Conservation (phyloP, 495 filamentous ascomycete genomes). For the Cairneyella variabilis region DNA sequence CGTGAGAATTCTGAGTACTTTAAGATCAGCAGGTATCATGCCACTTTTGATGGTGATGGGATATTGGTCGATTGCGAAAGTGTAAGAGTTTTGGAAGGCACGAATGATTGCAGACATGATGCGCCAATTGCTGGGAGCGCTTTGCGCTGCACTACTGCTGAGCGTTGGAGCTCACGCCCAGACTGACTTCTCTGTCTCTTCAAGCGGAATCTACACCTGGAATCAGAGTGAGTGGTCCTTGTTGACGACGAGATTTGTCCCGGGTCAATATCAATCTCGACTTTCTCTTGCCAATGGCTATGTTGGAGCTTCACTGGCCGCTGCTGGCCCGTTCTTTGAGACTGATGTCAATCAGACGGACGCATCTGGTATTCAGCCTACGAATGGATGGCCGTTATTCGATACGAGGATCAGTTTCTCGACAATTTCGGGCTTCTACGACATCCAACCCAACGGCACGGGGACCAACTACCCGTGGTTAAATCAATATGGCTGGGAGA, state of each 20-base stretch:
- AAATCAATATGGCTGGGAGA: constrained; percentile 66
- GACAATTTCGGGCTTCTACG: constrained; percentile 71
- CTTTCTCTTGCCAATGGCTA: constrained; percentile 60
- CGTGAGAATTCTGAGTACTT: too few species aligned
- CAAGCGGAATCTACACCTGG: constrained; percentile 40
- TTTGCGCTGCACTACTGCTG: constrained; percentile 1
- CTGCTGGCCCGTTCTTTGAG: constrained; percentile 68
- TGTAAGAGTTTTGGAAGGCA: too few species aligned
- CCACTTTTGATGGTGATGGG: too few species aligned
- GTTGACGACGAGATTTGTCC: constrained; percentile 48
- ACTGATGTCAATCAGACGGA: constrained; percentile 40
- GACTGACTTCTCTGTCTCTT: constrained; percentile 23
- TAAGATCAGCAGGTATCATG: too few species aligned
- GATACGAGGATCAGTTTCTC: constrained; percentile 65
- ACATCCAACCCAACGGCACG: constrained; percentile 58
- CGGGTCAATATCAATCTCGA: constrained; percentile 60
- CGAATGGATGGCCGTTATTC: constrained; percentile 75
- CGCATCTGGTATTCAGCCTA: constrained; percentile 37
- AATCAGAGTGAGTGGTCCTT: constrained; percentile 61
- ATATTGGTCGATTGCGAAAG: too few species aligned
- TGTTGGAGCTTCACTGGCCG: constrained; percentile 50
- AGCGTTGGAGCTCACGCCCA: constrained; percentile 8
- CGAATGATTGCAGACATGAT: too few species aligned
- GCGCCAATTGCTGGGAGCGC: too few species aligned
- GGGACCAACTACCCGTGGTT: constrained; percentile 71